These are phyloP conservation scores for Annulohypoxylon maeteangense DNA, from an alignment of 495 filamentous ascomycete species.

Conservation along the genomic window DNA sequence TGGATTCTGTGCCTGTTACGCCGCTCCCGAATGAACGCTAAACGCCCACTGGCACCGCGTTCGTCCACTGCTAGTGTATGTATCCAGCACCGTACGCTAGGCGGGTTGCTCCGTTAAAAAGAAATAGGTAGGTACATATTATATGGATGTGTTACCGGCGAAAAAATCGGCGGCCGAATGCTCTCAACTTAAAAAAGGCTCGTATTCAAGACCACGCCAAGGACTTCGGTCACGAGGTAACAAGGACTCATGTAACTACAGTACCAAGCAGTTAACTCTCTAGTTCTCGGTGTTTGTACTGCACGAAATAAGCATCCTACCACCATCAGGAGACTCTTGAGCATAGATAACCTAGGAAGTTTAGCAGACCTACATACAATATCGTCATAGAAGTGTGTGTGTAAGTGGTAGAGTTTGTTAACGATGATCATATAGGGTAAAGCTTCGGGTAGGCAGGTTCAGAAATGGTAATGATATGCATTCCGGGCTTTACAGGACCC, in stretches of 20 bases:
- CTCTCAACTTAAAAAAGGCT: conserved; percentile 22
- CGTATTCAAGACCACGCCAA: conserved; percentile 37
- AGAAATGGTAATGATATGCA: conserved; percentile 30
- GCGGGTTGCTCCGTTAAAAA: conserved; percentile 27
- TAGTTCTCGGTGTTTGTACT: not conserved
- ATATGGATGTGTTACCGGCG: conserved; percentile 21
- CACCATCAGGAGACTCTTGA: not conserved
- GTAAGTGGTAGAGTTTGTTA: conserved; percentile 19
- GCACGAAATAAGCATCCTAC: not conserved
- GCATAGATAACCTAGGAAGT: not conserved
- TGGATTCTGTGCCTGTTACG: conserved; percentile 19
- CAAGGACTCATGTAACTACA: conserved; percentile 15
- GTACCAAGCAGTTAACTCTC: not conserved
- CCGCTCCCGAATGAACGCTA: conserved; percentile 16
- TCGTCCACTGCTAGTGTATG: conserved; percentile 10
- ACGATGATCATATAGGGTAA: conserved; percentile 24
- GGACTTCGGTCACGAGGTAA: conserved; percentile 21
- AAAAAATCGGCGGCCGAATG: conserved; percentile 11
- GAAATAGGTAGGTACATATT: too few relatives aligned
- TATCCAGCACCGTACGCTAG: conserved; percentile 11
- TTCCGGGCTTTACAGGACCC: not conserved
- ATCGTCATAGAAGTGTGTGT: conserved; percentile 9
- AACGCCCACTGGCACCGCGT: conserved; percentile 10
- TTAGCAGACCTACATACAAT: not conserved
- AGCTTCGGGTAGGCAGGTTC: conserved; percentile 28